Percentiles rank a stretch among this genome's conserved stretches.
Evolutionary conservation across 805 yeast genomes (phyloP).

Genomic region (Candida methanosorbosa): DNA sequence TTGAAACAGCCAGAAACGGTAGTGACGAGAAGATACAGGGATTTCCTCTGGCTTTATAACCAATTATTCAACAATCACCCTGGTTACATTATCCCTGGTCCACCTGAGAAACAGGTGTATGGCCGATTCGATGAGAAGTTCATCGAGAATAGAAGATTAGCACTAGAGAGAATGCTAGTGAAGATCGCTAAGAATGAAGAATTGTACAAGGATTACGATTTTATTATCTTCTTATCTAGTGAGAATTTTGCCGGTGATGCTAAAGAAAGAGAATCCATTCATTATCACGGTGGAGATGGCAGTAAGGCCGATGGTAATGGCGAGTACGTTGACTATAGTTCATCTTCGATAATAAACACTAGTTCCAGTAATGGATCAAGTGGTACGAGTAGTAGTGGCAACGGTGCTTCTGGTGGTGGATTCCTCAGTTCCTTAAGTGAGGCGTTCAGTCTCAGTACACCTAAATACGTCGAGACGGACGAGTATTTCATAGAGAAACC

Average conservation of each 20-base stretch:
- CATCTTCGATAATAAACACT: constrained; percentile 18
- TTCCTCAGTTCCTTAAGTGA: constrained; percentile 62
- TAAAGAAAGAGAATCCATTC: constrained; percentile 52
- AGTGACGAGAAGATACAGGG: constrained; percentile 82
- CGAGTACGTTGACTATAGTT: constrained; percentile 13
- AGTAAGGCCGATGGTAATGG: constrained; percentile 10
- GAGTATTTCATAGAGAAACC: constrained; percentile 66
- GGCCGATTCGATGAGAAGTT: constrained; percentile 90
- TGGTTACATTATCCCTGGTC: constrained; percentile 89
- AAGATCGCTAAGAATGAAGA: constrained; percentile 52
- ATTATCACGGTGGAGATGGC: constrained; percentile 24
- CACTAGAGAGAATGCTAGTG: constrained; percentile 77
- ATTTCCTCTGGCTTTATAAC: constrained; percentile 90
- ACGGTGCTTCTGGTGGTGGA: constrained; percentile 33
- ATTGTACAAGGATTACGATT: constrained; percentile 67
- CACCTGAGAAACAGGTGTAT: constrained; percentile 88
- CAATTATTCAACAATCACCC: constrained; percentile 83
- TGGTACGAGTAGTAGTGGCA: constrained; percentile 3
- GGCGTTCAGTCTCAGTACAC: constrained; percentile 53
- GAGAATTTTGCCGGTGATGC: constrained; percentile 61
- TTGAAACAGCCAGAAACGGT: constrained; percentile 30
- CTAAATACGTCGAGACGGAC: constrained; percentile 69
- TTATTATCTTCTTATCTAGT: constrained; percentile 68
- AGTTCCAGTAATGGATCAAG: constrained; percentile 9
- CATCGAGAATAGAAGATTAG: constrained; percentile 75